Base-by-base conservation (phyloP, 140 eudicot genomes). In the Bidens hawaiensis region DNA sequence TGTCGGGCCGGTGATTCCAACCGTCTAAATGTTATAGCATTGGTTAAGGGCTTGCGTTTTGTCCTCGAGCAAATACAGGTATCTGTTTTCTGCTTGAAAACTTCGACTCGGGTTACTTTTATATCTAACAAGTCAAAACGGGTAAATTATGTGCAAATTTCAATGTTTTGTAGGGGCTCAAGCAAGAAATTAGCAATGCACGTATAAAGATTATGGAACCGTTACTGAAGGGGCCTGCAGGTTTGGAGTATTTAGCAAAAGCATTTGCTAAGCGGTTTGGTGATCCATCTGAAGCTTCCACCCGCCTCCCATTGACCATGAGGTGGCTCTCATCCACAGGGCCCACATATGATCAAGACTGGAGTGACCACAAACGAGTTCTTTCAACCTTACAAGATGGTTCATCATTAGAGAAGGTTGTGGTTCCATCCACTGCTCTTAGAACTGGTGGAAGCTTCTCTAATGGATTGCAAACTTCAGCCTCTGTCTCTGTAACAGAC, bases 11-110 rank as follows among this genome's bases (percentile, higher is more conserved):
- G 78, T 47, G 69, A 74, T 49, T 76, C 96, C 40, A 75, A 71
- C 38, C 79, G 79, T 67, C 77, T 84, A 21, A 74, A 50, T 33
- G 89, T 72, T n/a, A 68, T 81, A 22, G 95, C 95, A 59, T 76
- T 93, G 67, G 77, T 93, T 27, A 83, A 88, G 73, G 99, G 99
- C 42, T 68, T 93, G 71, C 95, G 89, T 19, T 93, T 80, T 85
- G 89, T 88, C 46, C 75, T 93, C 8, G 78, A 85, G 65, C 82
- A 88, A 65, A 93, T 88, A 43, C 89, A 85, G 96, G 99, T 88
- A 46, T 40, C n/a, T 26, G 16, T 26, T 27, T 53, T 54, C 41
- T 54, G 61, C 21, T 14, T 54, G 1, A 40, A 54, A 5, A 5
- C 12, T 22, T 21, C 23, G 8, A 24, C 18, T 22, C 18, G 0